Base-by-base conservation (phyloP, 129 eudicot genomes). In the Artemisia argyi region DNA sequence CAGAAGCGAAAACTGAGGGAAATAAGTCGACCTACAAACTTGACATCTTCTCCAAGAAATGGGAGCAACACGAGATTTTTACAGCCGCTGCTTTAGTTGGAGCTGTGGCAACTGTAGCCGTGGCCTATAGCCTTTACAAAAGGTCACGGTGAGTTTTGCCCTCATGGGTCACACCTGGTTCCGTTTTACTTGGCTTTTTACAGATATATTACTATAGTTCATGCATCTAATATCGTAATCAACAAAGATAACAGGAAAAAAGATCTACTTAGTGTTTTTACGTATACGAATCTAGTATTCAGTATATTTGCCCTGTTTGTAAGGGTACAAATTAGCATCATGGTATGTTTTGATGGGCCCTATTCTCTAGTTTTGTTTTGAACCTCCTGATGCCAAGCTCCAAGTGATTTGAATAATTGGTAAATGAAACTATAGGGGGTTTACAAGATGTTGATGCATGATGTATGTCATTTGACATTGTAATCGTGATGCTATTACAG, bases 11-110 rank as follows among this genome's bases (percentile, higher is more conserved):
- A 63, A 72, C 71, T 51, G 75, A 51, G 16, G 59, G 26, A 7
- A 72, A 72, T 30, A 70, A 47, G 77, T 54, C 73, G 76, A 69
- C 77, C 69, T 55, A 15, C 18, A 75, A 74, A 52, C 58, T 80
- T 56, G 64, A 73, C 14, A 10, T 73, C 66, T 88, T 85, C 69
- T 64, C 73, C 0, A 82, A 73, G 16, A 94, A 94, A 52, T 84
- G 85, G 96, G 97, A 94, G 80, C 92, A 94, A 44, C 89, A 78
- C n/a, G 91, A 84, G 62, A 76, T 94, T 69, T 87, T 80, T 11
- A 83, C 91, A 28, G 86, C 97, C 12, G 91, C 75, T 79, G 97
- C 83, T 69, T 83, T 94, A 26, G 79, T 88, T 1, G 96, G 97
- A 16, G 98, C 93, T 26, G 91, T 88, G 71, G 87, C 92, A 57